Evolutionary conservation across 495 filamentous ascomycete genomes (phyloP).

Genomic region (Cercophora newfieldiana): DNA sequence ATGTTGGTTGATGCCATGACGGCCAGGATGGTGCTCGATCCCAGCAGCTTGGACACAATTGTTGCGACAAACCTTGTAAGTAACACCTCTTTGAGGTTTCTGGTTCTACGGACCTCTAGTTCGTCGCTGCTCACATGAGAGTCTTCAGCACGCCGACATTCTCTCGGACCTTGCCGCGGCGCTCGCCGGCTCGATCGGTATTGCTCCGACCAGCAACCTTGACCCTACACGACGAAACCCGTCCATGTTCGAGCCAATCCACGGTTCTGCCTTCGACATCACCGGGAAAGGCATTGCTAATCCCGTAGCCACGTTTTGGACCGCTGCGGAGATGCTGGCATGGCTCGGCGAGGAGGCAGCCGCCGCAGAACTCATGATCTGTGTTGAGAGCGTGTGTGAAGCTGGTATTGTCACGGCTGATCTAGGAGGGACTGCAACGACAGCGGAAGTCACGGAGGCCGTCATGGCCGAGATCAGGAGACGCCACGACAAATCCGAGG

Average conservation of each 20-base stretch:
- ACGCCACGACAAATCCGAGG: too few relatives aligned
- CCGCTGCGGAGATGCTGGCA: constrained; percentile 64
- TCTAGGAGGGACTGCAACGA: not conserved
- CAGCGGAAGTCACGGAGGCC: not conserved
- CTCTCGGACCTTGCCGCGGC: constrained; percentile 59
- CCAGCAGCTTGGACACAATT: constrained; percentile 54
- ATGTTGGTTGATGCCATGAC: constrained; percentile 64
- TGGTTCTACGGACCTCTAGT: not conserved
- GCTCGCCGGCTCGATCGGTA: constrained; percentile 57
- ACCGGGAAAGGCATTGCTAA: constrained; percentile 68
- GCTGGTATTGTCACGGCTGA: not conserved
- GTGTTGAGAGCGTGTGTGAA: constrained; percentile 56
- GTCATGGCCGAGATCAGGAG: not conserved
- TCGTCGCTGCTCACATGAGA: not conserved
- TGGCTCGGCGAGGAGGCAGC: constrained; percentile 63
- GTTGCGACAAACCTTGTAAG: constrained; percentile 51
- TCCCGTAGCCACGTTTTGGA: constrained; percentile 70
- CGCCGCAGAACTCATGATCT: constrained; percentile 55
- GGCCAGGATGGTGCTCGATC: constrained; percentile 55
- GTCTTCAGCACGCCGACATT: constrained; percentile 50
- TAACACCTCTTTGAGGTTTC: too few relatives aligned
- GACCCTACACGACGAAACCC: constrained; percentile 62
- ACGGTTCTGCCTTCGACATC: constrained; percentile 69
- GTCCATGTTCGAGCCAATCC: constrained; percentile 69
- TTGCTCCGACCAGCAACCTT: constrained; percentile 63